phyloP scores from a whole-genome alignment of 2,329 filamentous ascomycete genomes.

The Alternaria viburni region DNA sequence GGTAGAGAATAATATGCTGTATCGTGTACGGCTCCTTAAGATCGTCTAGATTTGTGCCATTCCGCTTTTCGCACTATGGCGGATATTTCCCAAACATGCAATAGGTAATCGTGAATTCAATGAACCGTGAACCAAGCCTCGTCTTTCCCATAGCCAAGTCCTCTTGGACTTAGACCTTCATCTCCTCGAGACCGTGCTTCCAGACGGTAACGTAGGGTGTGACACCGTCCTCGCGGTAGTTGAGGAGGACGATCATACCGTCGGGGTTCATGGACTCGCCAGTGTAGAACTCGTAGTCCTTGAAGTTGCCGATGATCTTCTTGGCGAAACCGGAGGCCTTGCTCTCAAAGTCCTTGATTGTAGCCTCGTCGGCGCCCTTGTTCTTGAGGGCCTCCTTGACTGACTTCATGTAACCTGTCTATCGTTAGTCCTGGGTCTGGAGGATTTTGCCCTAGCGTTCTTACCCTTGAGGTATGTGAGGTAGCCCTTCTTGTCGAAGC shows the following conservation, averaged over 20 bases:
- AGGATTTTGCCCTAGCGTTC: constrained; percentile 1
- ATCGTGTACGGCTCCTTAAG: constrained; percentile 21
- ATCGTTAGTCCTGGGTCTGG: constrained; percentile 8
- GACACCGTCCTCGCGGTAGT: constrained; percentile 95
- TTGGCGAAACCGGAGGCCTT: constrained; percentile 78
- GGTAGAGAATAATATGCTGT: constrained; percentile 5
- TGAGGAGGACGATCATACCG: constrained; percentile 92
- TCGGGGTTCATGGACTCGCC: constrained; percentile 93
- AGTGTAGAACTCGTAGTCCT: constrained; percentile 94
- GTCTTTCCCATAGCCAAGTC: constrained; percentile 12
- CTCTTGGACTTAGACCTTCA: constrained; percentile 77
- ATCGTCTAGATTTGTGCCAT: constrained; percentile 39
- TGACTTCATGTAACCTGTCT: constrained; percentile 84
- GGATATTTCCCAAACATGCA: constrained; percentile 47
- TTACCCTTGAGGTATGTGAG: constrained; percentile 83
- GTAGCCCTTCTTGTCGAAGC: constrained; percentile 88
- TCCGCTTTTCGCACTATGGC: constrained; percentile 41
- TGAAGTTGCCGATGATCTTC: constrained; percentile 84
- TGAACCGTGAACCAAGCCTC: constrained; percentile 30
- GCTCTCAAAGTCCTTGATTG: constrained; percentile 79
- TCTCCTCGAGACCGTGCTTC: constrained; percentile 90
- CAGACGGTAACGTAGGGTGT: constrained; percentile 90
- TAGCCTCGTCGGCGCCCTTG: constrained; percentile 65
- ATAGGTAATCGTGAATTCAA: constrained; percentile 47
- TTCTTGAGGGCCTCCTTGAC: constrained; percentile 77